These are phyloP conservation scores for Alternaria dauci DNA, from an alignment of 2,329 filamentous ascomycete species.

Conservation along the genomic window DNA sequence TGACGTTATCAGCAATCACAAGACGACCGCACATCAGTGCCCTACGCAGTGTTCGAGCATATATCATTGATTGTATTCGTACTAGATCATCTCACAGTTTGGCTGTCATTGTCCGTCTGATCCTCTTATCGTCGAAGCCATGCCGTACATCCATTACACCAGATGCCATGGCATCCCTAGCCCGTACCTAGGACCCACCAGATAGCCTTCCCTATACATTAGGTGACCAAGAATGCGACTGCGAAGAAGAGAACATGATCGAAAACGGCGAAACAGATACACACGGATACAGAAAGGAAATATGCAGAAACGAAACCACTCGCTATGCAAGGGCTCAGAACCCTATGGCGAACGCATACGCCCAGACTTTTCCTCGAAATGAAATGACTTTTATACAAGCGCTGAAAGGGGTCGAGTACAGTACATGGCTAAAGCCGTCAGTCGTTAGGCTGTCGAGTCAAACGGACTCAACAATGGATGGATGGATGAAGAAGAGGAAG, in stretches of 20 bases:
- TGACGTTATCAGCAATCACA: slow-evolving; percentile 31
- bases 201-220: slow-evolving; percentile 41
- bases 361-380: slow-evolving; percentile 48
- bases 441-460: slow-evolving; percentile 37
- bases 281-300: slow-evolving; percentile 38
- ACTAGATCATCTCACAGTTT: slow-evolving; percentile 17
- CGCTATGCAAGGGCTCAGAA: slow-evolving; percentile 51
- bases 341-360: slow-evolving; percentile 40
- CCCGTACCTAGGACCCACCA: slow-evolving; percentile 30
- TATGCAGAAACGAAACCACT: slow-evolving; percentile 47
- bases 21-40: slow-evolving; percentile 9
- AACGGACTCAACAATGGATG: slow-evolving; percentile 27
- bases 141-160: slow-evolving; percentile 35
- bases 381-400: slow-evolving; percentile 51
- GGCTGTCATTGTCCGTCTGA: slow-evolving; percentile 19
- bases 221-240: slow-evolving; percentile 35
- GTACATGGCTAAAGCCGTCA: slow-evolving; percentile 50
- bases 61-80: slow-evolving; percentile 21
- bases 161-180: slow-evolving; percentile 23
- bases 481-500: slow-evolving; percentile 12
- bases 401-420: slow-evolving; percentile 46
- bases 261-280: slow-evolving; percentile 34
- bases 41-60: slow-evolving; percentile 5
- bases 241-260: slow-evolving; percentile 36
- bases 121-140: slow-evolving; percentile 22